A percentile compares a stretch with the other conserved stretches of the same genome.
Conservation (phyloP, 768 basidiomycete species). For the Suillus decipiens region DNA sequence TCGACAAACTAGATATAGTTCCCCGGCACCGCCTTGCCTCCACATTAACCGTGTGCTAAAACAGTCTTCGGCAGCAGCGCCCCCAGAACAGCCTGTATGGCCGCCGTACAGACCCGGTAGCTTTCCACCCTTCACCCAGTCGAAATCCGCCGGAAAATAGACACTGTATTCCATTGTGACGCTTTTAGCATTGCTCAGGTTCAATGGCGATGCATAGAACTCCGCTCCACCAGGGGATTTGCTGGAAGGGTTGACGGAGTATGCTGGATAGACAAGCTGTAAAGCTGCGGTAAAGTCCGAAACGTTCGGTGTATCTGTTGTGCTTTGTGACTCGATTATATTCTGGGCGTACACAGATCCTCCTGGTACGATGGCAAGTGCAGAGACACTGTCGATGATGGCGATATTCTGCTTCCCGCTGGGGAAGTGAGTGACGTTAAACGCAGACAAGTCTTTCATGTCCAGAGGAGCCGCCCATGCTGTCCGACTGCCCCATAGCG, state of each 20-base stretch:
- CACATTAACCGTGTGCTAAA: slow-evolving; percentile 90
- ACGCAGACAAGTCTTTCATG: slow-evolving; percentile 60
- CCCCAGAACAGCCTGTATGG: slow-evolving; percentile 68
- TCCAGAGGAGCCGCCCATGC: slow-evolving; percentile 54
- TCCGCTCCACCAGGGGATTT: slow-evolving; percentile 71
- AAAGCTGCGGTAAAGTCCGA: slow-evolving; percentile 45
- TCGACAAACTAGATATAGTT: slow-evolving; percentile 69
- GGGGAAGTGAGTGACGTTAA: slow-evolving; percentile 59
- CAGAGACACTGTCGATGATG: slow-evolving; percentile 52
- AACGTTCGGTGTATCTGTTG: slow-evolving; percentile 19
- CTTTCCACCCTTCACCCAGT: slow-evolving; percentile 84
- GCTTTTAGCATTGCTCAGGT: slow-evolving; percentile 47
- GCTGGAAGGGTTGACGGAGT: slow-evolving; percentile 67
- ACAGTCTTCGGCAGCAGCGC: slow-evolving; percentile 67
- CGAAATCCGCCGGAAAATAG: slow-evolving; percentile 73
- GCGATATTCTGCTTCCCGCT: slow-evolving; percentile 56
- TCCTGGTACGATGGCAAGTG: slow-evolving; percentile 29
- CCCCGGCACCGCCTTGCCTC: slow-evolving; percentile 65
- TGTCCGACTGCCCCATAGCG: slow-evolving; percentile 21
- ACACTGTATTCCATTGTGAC: slow-evolving; percentile 70
- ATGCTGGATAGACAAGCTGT: slow-evolving; percentile 66
- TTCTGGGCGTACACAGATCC: neutral
- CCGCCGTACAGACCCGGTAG: slow-evolving; percentile 81
- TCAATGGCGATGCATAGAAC: slow-evolving; percentile 57
- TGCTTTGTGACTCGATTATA: slow-evolving; percentile 16